These are phyloP conservation scores for Botrytis paeoniae DNA, from an alignment of 2,329 filamentous ascomycete species.

Conservation along the genomic window DNA sequence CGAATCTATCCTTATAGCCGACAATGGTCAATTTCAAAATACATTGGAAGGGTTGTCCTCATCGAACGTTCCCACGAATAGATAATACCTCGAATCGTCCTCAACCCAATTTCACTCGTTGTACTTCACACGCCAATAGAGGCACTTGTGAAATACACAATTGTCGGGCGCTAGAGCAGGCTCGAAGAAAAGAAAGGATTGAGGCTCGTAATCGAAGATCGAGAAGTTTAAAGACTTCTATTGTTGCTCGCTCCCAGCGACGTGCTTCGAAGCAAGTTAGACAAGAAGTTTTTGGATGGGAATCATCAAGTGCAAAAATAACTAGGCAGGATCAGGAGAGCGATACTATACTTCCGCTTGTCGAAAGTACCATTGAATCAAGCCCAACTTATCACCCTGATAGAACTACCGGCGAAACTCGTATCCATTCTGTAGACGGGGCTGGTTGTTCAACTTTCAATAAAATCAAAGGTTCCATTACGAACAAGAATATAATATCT, in stretches of 20 bases:
- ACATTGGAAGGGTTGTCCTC: constrained; percentile 36
- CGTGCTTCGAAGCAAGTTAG: constrained; percentile 25
- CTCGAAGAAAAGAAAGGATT: constrained; percentile 26
- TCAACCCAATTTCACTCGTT: constrained; percentile 3
- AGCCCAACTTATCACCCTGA: neutral
- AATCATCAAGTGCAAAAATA: constrained; percentile 15
- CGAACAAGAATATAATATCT: constrained; percentile 7
- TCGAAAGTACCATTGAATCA: neutral
- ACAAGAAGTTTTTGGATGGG: constrained; percentile 30
- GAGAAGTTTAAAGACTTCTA: constrained; percentile 16
- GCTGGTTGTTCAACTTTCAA: constrained; percentile 23
- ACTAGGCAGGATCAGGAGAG: neutral
- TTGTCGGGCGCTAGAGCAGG: constrained; percentile 21
- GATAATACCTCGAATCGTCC: constrained; percentile 26
- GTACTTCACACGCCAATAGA: constrained; percentile 14
- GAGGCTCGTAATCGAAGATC: constrained; percentile 22
- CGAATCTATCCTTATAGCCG: constrained; percentile 20
- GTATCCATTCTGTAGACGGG: constrained; percentile 25
- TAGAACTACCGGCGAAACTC: neutral
- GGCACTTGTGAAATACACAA: constrained; percentile 23
- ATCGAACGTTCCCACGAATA: constrained; percentile 32
- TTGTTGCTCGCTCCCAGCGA: constrained; percentile 23
- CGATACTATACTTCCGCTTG: neutral
- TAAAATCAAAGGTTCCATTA: constrained; percentile 10
- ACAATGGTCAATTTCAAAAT: constrained; percentile 33